A percentile compares a stretch with the other conserved stretches of the same genome.
These are phyloP conservation scores for Phoma sp. DNA, from an alignment of 2,329 filamentous ascomycete species.

Conservation along the genomic window DNA sequence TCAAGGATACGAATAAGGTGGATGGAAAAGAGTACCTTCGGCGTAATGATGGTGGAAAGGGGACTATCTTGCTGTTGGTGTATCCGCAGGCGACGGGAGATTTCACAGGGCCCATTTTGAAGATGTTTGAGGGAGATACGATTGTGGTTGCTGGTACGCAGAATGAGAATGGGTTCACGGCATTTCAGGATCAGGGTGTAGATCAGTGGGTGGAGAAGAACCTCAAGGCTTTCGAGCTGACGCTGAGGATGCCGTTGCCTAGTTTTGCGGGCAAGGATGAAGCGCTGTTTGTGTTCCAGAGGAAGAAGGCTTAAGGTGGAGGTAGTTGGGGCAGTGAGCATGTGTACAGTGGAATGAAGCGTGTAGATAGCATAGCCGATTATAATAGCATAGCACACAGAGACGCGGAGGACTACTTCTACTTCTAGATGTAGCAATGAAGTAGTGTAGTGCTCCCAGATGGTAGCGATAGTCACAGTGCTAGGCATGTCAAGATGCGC, in stretches of 20 bases:
- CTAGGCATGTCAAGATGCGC: background rate
- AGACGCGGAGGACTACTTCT: background rate
- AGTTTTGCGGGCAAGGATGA: slow-evolving; percentile 82
- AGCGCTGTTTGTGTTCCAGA: slow-evolving; percentile 71
- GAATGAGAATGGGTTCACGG: slow-evolving; percentile 77
- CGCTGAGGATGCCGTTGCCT: slow-evolving; percentile 71
- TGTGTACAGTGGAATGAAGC: background rate
- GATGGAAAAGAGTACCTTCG: slow-evolving; percentile 68
- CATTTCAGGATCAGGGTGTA: slow-evolving; percentile 68
- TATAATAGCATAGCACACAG: background rate
- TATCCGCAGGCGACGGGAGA: slow-evolving; percentile 74
- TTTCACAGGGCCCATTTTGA: slow-evolving; percentile 70
- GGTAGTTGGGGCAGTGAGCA: background rate
- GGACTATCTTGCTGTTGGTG: slow-evolving; percentile 71
- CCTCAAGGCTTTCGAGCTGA: slow-evolving; percentile 64
- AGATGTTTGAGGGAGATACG: slow-evolving; percentile 67
- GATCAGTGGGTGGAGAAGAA: slow-evolving; percentile 71
- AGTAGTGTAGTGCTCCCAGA: background rate
- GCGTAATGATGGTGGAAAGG: slow-evolving; percentile 54
- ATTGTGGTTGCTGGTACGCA: slow-evolving; percentile 78
- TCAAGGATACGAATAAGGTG: slow-evolving; percentile 68
- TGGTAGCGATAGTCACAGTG: background rate
- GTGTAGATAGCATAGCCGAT: background rate
- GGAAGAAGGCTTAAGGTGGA: slow-evolving; percentile 26
- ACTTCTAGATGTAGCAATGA: background rate